phyloP scores from a whole-genome alignment of 345 rosid species.

The Lagerstroemia speciosa region DNA sequence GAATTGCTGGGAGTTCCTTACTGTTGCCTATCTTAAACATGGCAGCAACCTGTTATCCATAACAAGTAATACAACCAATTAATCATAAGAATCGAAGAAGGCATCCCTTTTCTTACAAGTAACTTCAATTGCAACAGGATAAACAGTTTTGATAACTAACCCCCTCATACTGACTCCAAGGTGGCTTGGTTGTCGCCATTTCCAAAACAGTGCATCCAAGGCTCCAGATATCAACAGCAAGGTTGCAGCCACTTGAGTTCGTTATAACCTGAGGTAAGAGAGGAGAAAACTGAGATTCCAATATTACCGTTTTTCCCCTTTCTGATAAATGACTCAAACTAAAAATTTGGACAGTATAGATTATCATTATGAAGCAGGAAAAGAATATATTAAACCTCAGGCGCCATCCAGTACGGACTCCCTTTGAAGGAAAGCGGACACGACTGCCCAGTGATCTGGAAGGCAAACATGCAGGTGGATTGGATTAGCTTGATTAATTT shows the following conservation, averaged over 20 bases:
- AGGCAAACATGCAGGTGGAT: slow-evolving; percentile 7
- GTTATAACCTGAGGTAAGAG: slow-evolving; percentile 44
- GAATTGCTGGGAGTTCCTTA: slow-evolving; percentile 67
- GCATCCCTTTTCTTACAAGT: not conserved
- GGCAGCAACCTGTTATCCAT: slow-evolving; percentile 40
- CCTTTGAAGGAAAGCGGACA: slow-evolving; percentile 74
- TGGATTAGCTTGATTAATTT: not conserved
- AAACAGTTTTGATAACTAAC: slow-evolving; percentile 29
- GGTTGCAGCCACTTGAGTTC: slow-evolving; percentile 50
- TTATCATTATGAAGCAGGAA: no score
- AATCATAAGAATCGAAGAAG: not conserved
- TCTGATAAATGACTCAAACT: no score
- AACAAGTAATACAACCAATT: slow-evolving; percentile 1
- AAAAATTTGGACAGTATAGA: no score
- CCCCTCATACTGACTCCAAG: slow-evolving; percentile 83
- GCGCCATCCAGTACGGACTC: slow-evolving; percentile 89
- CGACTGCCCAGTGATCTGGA: slow-evolving; percentile 73
- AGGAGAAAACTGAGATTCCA: slow-evolving; percentile 2
- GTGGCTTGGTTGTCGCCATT: slow-evolving; percentile 82
- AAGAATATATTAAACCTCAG: no score
- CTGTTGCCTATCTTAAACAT: slow-evolving; percentile 78
- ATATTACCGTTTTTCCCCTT: no score
- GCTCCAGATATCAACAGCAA: slow-evolving; percentile 85
- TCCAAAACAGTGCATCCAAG: slow-evolving; percentile 81
- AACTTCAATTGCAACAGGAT: not conserved